A percentile compares a stretch with the other conserved stretches of the same genome.
Conservation (phyloP, 2,329 filamentous ascomycete genomes). For the Xylariaceae sp. region DNA sequence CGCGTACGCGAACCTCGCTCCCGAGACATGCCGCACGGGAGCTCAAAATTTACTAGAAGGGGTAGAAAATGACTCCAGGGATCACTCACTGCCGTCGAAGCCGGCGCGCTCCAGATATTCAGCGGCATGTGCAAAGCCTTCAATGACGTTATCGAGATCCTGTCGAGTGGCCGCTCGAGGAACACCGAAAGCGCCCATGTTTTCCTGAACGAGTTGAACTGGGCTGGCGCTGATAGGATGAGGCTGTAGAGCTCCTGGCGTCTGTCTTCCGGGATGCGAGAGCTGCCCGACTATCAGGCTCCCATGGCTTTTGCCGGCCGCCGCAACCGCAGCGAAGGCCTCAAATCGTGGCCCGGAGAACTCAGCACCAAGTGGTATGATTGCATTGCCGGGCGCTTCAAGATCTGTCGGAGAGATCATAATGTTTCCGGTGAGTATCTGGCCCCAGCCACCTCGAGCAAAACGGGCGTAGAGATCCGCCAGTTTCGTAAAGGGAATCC, state of each 20-base stretch:
- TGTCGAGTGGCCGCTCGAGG: slow-evolving; percentile 35
- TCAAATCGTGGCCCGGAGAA: slow-evolving; percentile 61
- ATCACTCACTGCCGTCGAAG: slow-evolving; percentile 46
- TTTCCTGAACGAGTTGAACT: slow-evolving; percentile 46
- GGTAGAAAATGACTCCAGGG: too few relatives aligned
- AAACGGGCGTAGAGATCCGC: slow-evolving; percentile 62
- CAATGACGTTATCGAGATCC: slow-evolving; percentile 33
- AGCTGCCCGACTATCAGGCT: slow-evolving; percentile 66
- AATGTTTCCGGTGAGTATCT: slow-evolving; percentile 66
- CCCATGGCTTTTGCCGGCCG: slow-evolving; percentile 57
- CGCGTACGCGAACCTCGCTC: neutral
- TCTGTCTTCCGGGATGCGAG: slow-evolving; percentile 67
- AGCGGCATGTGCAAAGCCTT: slow-evolving; percentile 33
- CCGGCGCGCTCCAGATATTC: slow-evolving; percentile 37
- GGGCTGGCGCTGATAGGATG: slow-evolving; percentile 50
- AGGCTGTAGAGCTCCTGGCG: slow-evolving; percentile 41
- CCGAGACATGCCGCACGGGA: too few relatives aligned
- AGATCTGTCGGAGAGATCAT: slow-evolving; percentile 65
- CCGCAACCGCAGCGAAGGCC: slow-evolving; percentile 58
- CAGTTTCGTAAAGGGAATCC: slow-evolving; percentile 34
- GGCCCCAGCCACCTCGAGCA: slow-evolving; percentile 60
- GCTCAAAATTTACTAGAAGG: too few relatives aligned
- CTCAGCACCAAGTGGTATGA: slow-evolving; percentile 58
- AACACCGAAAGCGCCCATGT: slow-evolving; percentile 54
- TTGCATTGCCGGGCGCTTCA: slow-evolving; percentile 60